Evolutionary conservation across 306 rosid species (phyloP).

Genomic region (Prunus mongolica): DNA sequence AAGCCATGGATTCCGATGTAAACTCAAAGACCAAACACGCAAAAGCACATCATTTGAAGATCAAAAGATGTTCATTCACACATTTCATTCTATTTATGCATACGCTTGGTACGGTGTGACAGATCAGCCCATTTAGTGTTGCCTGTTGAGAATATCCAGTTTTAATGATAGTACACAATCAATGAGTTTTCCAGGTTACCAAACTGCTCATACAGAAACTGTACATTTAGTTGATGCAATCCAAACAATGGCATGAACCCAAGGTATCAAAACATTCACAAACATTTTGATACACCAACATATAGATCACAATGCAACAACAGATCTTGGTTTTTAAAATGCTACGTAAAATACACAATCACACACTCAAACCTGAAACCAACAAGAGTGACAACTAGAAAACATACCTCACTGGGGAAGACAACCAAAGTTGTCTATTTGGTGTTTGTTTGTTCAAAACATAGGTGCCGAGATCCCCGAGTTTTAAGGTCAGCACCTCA

Average conservation of each 20-base stretch:
- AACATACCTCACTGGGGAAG: conserved; percentile 76
- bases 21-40: not conserved
- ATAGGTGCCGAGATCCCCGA: conserved; percentile 68
- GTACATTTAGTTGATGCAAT: not conserved
- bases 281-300: not conserved
- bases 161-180: not conserved
- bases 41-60: not conserved
- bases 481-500: conserved; percentile 68
- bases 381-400: not conserved
- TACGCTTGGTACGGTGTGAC: not conserved
- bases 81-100: not conserved
- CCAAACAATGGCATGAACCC: not conserved
- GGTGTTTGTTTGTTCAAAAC: conserved; percentile 91
- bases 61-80: not conserved
- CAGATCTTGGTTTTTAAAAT: not conserved
- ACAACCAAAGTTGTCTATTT: conserved; percentile 84
- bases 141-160: not conserved
- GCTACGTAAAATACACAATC: not conserved
- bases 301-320: not conserved
- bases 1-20: not conserved
- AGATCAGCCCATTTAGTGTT: not conserved
- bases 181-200: not conserved
- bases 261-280: not conserved
- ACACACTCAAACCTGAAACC: not conserved
- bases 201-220: not conserved